Evolutionary conservation across 1,139 yeast species (phyloP), one percentile per base, ranked within the genome.

Genomic region (Suhomyces ambrosiae): DNA sequence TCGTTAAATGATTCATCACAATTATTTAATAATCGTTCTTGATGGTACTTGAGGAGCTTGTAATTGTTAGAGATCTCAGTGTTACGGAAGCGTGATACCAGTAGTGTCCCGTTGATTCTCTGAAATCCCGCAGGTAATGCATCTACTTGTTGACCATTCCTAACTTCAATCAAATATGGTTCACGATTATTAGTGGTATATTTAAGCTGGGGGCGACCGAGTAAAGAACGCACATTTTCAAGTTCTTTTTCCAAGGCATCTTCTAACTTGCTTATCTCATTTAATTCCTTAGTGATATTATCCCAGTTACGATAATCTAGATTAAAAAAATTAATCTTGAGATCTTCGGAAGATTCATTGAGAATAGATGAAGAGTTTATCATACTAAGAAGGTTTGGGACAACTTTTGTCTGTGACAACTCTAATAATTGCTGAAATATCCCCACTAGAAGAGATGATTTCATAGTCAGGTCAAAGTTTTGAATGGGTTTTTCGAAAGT

Each of bases 41-140:
- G 74, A 35, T 80, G 79, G 46, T 82, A 80, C 41, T 80, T 82
- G 29, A 83, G 58, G 27, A 68, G 61, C 37, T 79, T 79, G 35
- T 80, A 72, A 25, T 86, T 63, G 12, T 65, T 61, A 2, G 67
- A 52, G 1, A 80, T 70, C 27, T 61, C 65, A 0, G 94, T 87
- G 0, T 95, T 71, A 42, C 92, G 68, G 56, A 80, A 90, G 41
- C 97, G 65, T 2, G 88, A 77, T 3, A 86, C 81, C 2, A 79
- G 61, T 43, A 80, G 79, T 0, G 96, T 87, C 6, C 85, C 82
- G 49, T 78, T 84, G 25, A 85, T 76, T 48, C 86, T 80, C 8
- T 82, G 63, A 95, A 97, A 92, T 40, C 78, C 79, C 1, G 63
- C 48, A 0, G 97, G 97, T 2, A 89, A 61, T 2, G 63, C 60